phyloP scores from a whole-genome alignment of 768 basidiomycete species.

The Lactifluus pinguis region DNA sequence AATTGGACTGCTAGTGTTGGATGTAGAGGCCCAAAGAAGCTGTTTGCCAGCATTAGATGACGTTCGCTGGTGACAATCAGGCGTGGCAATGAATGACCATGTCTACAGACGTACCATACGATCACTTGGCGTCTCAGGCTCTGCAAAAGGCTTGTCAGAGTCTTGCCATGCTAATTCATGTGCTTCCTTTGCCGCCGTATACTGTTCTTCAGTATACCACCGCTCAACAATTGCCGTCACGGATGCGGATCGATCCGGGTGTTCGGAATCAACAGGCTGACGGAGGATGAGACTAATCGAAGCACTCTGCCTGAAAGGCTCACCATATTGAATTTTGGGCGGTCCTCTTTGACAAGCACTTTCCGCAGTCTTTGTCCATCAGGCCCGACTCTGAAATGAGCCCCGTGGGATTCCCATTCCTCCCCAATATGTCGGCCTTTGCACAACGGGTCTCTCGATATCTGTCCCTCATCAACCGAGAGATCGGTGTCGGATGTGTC shows the following conservation, averaged over 20 bases:
- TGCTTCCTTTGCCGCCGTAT: conserved; percentile 51
- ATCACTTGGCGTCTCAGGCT: conserved; percentile 36
- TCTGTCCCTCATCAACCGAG: conserved; percentile 39
- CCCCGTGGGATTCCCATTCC: conserved; percentile 65
- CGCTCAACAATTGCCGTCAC: conserved; percentile 68
- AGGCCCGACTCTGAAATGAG: conserved; percentile 60
- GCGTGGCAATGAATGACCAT: neutral
- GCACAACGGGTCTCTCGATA: conserved; percentile 43
- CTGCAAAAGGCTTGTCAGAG: conserved; percentile 29
- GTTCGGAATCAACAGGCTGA: conserved; percentile 69
- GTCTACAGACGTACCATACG: neutral
- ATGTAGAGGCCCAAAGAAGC: conserved; percentile 57
- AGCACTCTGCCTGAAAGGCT: conserved; percentile 20
- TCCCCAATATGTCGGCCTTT: conserved; percentile 58
- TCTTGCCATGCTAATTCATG: conserved; percentile 67
- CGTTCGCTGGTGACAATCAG: neutral
- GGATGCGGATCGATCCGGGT: conserved; percentile 61
- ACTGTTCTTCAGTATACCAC: conserved; percentile 73
- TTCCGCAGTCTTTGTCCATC: conserved; percentile 64
- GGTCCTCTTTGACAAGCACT: conserved; percentile 60
- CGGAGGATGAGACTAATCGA: conserved; percentile 12
- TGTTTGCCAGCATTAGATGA: conserved; percentile 43
- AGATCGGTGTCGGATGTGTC: conserved; percentile 39
- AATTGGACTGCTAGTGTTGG: conserved; percentile 26
- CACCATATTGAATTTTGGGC: conserved; percentile 68